A percentile compares a stretch with the other conserved stretches of the same genome.
Conservation (phyloP, 2,329 filamentous ascomycete genomes). For the Allantophomopsis lycopodina region DNA sequence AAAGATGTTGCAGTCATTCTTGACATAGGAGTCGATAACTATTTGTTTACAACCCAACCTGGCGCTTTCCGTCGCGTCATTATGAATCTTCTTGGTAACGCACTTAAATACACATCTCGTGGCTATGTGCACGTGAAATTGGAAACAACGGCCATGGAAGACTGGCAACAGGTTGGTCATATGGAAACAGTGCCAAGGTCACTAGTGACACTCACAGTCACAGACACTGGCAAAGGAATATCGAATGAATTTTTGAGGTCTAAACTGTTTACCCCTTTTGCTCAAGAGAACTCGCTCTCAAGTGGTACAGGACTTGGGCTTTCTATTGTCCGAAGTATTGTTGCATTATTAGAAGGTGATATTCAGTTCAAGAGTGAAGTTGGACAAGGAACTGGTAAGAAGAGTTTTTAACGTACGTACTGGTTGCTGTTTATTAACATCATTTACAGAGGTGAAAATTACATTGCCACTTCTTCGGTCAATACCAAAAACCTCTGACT, state of each 20-base stretch:
- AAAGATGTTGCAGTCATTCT: conserved; percentile 15
- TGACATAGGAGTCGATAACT: conserved; percentile 15
- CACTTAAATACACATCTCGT: conserved; percentile 44
- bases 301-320: conserved; percentile 50
- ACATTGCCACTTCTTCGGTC: conserved; percentile 16
- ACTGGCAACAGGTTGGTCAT: conserved; percentile 6
- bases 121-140: conserved; percentile 32
- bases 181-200: conserved; percentile 10
- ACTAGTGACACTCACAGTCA: conserved; percentile 48
- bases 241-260: conserved; percentile 47
- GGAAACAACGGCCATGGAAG: conserved; percentile 12
- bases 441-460: conserved; percentile 14
- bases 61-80: conserved; percentile 36
- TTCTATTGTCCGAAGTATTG: conserved; percentile 49
- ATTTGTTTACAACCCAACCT: conserved; percentile 33
- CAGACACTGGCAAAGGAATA: conserved; percentile 60
- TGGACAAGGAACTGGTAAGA: conserved; percentile 38
- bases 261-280: conserved; percentile 47
- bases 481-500: conserved; percentile 10
- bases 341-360: conserved; percentile 43
- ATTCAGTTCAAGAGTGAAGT: conserved; percentile 43
- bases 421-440: conserved; percentile 4
- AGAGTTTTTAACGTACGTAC: no score
- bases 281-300: conserved; percentile 47
- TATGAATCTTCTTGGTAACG: conserved; percentile 51